Percentiles rank a stretch among this genome's conserved stretches.
Conservation (phyloP, 192 early-diverging fungal genomes). For the Dimargaris xerosporica region DNA sequence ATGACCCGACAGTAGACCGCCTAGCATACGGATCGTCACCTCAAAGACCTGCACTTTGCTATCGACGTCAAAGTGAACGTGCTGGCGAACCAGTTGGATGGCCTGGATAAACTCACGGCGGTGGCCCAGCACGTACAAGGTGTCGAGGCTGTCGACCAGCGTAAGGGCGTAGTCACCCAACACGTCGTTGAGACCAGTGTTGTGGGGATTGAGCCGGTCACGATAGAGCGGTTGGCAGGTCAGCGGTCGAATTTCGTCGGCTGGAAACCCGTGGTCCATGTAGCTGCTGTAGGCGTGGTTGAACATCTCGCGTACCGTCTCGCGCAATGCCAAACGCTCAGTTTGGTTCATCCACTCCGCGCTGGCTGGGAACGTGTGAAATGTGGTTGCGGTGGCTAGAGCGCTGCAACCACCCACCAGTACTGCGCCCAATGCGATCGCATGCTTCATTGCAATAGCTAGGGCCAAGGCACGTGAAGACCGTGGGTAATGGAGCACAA, state of each 20-base stretch:
- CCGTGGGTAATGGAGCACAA: too few species aligned
- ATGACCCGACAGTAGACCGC: conserved; percentile 79
- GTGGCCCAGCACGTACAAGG: conserved; percentile 62
- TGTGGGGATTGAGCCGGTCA: conserved; percentile 43
- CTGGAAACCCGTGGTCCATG: conserved; percentile 71
- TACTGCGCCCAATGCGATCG: too few species aligned
- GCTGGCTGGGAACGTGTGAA: too few species aligned
- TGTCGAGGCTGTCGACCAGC: conserved; percentile 83
- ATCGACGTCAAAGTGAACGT: conserved; percentile 64
- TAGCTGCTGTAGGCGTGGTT: conserved; percentile 67
- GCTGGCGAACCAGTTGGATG: conserved; percentile 41
- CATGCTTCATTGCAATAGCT: too few species aligned
- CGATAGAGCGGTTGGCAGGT: conserved; percentile 58
- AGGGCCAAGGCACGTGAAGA: too few species aligned
- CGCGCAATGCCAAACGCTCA: conserved; percentile 13
- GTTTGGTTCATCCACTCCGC: too few species aligned
- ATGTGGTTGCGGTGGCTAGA: too few species aligned
- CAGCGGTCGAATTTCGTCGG: conserved; percentile 84
- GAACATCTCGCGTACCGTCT: conserved; percentile 44
- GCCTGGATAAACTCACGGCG: conserved; percentile 44
- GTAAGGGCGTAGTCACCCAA: conserved; percentile 87
- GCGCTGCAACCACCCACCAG: too few species aligned
- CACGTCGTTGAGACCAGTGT: conserved; percentile 75
- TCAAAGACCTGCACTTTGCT: conserved; percentile 91
- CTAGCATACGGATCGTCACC: conserved; percentile 79